Conservation (phyloP, 2,329 filamentous ascomycete genomes). For the Aaosphaeria arxii region DNA sequence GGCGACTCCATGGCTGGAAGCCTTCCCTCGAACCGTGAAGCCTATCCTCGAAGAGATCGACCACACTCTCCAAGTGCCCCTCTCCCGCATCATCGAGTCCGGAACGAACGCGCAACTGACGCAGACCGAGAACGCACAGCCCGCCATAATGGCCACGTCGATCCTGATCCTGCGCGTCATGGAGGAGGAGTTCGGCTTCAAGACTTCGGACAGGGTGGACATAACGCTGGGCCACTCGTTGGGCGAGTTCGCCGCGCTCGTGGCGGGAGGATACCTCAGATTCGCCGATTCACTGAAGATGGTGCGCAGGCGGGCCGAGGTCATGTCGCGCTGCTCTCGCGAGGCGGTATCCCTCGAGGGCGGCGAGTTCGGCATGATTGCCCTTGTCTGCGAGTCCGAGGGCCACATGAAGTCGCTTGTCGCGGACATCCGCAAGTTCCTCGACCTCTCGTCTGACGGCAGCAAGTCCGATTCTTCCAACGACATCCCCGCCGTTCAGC, state of each 20-base stretch:
- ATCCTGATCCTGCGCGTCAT: constrained; percentile 85
- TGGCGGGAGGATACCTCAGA: constrained; percentile 75
- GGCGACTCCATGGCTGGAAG: constrained; percentile 79
- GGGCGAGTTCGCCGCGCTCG: constrained; percentile 88
- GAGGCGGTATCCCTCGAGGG: constrained; percentile 65
- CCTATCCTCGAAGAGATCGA: constrained; percentile 87
- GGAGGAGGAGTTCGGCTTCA: constrained; percentile 80
- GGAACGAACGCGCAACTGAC: constrained; percentile 77
- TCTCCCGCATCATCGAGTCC: constrained; percentile 74
- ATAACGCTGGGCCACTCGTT: constrained; percentile 86
- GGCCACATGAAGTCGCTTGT: constrained; percentile 69
- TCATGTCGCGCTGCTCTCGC: constrained; percentile 75
- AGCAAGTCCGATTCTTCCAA: constrained; percentile 65
- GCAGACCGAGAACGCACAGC: constrained; percentile 83
- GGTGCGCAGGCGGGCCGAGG: constrained; percentile 73
- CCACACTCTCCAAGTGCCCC: constrained; percentile 66
- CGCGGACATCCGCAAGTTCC: constrained; percentile 72
- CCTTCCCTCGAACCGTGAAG: constrained; percentile 74
- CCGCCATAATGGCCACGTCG: constrained; percentile 93
- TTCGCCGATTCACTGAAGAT: constrained; percentile 77
- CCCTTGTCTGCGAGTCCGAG: constrained; percentile 77
- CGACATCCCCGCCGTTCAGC: constrained; percentile 72
- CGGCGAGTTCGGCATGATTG: constrained; percentile 91
- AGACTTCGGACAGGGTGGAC: constrained; percentile 67
- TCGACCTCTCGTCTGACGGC: constrained; percentile 65